Conservation (phyloP, 371 early-diverging fungal genomes). For the Actinomortierella wolfii region DNA sequence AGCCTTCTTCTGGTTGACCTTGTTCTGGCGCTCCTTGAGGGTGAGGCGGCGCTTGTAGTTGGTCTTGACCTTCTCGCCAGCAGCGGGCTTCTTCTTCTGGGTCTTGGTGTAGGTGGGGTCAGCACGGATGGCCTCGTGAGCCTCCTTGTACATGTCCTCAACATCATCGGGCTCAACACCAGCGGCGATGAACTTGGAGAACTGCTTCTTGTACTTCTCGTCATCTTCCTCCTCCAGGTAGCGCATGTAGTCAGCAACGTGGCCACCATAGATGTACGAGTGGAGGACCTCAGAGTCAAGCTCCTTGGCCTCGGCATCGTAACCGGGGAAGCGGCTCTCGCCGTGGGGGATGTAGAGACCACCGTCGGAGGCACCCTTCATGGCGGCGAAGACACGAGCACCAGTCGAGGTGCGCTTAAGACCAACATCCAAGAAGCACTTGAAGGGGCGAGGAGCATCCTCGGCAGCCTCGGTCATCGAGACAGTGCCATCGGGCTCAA, state of each 20-base stretch:
- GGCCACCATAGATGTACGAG: conserved; percentile 98
- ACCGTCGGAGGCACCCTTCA: conserved; percentile 99
- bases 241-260: conserved; percentile 99
- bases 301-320: conserved; percentile 87
- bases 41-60: conserved; percentile 76
- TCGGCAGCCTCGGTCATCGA: conserved; percentile 91
- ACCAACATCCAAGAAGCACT: conserved; percentile 99
- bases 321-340: conserved; percentile 99
- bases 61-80: conserved; percentile 57
- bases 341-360: conserved; percentile 99
- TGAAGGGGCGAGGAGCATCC: conserved; percentile 98
- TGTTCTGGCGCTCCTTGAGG: conserved; percentile 89
- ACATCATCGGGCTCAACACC: conserved; percentile 93
- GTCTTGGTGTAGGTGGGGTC: conserved; percentile 78
- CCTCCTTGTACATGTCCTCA: conserved; percentile 95
- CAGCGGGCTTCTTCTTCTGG: conserved; percentile 73
- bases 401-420: conserved; percentile 99
- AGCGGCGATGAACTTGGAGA: conserved; percentile 93
- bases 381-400: conserved; percentile 98
- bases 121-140: conserved; percentile 95
- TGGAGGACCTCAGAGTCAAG: conserved; percentile 96
- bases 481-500: conserved; percentile 93
- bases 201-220: conserved; percentile 98
- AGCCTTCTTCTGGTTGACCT: conserved; percentile 91
- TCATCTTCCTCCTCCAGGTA: conserved; percentile 98